A percentile compares a stretch with the other conserved stretches of the same genome.
Conservation (phyloP, 1,284 basidiomycete genomes). For the Microbotryum scabiosae region DNA sequence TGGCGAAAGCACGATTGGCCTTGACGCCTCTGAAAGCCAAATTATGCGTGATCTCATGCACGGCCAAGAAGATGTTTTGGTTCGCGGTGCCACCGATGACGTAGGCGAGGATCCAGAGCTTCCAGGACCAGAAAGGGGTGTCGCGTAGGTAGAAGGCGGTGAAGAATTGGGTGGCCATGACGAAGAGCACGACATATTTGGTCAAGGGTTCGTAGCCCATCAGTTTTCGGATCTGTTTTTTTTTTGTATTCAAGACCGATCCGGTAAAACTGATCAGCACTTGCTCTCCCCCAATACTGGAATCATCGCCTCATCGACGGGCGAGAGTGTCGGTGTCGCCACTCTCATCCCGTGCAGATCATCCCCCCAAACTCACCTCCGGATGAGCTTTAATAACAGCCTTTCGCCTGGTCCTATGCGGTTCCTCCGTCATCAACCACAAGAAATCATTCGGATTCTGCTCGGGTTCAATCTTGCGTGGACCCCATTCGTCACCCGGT, state of each 20-base stretch:
- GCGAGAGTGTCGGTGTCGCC: too few relatives aligned
- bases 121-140: constrained; percentile 57
- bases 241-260: too few relatives aligned
- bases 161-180: constrained; percentile 67
- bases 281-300: background rate
- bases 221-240: constrained; percentile 67
- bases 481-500: constrained; percentile 35
- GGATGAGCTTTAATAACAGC: constrained; percentile 92
- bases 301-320: too few relatives aligned
- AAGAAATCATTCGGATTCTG: constrained; percentile 45
- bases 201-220: constrained; percentile 92
- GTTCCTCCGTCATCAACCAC: constrained; percentile 96
- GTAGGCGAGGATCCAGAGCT: constrained; percentile 73
- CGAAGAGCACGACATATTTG: constrained; percentile 71
- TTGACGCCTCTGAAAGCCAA: constrained; percentile 78
- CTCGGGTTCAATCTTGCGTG: constrained; percentile 31
- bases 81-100: constrained; percentile 86
- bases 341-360: too few relatives aligned
- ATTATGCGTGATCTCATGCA: constrained; percentile 98
- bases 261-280: too few relatives aligned
- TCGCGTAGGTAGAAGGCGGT: constrained; percentile 59
- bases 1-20: constrained; percentile 78
- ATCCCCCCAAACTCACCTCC: constrained; percentile 51
- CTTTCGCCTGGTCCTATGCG: constrained; percentile 76
- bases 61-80: constrained; percentile 94